Conservation (phyloP, 768 basidiomycete species). For the Hygrophorus pudorinus region DNA sequence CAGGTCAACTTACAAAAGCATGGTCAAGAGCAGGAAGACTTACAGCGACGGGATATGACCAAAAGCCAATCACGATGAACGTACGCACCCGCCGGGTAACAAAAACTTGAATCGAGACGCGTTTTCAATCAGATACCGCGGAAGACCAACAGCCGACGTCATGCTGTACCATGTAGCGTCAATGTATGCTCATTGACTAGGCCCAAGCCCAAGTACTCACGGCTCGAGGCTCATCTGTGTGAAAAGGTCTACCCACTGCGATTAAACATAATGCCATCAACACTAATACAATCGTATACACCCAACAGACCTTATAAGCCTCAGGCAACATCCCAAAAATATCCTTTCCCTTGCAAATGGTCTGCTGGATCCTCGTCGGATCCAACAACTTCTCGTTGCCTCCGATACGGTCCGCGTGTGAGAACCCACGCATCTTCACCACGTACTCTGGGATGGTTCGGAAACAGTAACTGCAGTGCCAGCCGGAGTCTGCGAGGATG, state of each 20-base stretch:
- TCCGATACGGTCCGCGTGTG: conserved; percentile 52
- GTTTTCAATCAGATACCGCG: conserved; percentile 41
- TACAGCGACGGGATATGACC: too few relatives aligned
- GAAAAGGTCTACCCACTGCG: conserved; percentile 41
- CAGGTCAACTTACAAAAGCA: too few relatives aligned
- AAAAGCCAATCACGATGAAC: conserved; percentile 14
- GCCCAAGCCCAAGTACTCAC: conserved; percentile 22
- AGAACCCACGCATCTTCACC: conserved; percentile 52
- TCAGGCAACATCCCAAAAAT: conserved; percentile 61
- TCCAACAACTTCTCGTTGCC: conserved; percentile 36
- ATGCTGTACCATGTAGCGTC: conserved; percentile 15
- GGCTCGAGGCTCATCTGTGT: conserved; percentile 43
- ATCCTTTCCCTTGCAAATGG: conserved; percentile 50
- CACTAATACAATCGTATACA: conserved; percentile 18
- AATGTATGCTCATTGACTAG: background rate
- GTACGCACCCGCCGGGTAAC: conserved; percentile 43
- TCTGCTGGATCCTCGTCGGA: conserved; percentile 42
- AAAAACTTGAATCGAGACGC: conserved; percentile 41
- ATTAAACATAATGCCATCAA: too few relatives aligned
- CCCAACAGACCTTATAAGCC: conserved; percentile 48
- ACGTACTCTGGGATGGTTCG: conserved; percentile 45
- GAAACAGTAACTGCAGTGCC: conserved; percentile 66
- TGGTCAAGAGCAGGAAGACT: too few relatives aligned
- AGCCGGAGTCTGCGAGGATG: conserved; percentile 52
- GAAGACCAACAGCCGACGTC: conserved; percentile 41